Evolutionary conservation across 495 filamentous ascomycete species (phyloP), one percentile per base, ranked within the genome.

Genomic region (Penicillium samsonianum): DNA sequence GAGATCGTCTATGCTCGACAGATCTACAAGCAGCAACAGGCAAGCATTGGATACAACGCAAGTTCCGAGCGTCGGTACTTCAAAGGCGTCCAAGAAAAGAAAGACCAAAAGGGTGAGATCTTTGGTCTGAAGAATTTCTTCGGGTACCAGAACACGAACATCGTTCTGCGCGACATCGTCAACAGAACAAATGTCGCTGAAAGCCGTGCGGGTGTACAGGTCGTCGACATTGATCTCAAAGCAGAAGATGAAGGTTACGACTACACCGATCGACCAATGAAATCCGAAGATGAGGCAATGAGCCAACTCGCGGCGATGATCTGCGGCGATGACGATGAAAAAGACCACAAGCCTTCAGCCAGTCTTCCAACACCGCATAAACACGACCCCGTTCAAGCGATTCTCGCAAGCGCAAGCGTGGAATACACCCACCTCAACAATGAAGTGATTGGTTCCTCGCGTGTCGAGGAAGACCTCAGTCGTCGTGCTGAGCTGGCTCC

Each of bases 1-100:
- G 94, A 98, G 71, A 96, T 96, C 58, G 90, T 96, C 33, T 98
- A 98, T 64, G 94, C 94, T 0, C 83, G 94, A 10, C 94, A 98
- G 65, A 96, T 98, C 54, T 98, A 98, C 77, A 98, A 98, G 68
- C 94, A 98, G 67, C 94, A 98, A 65, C 94, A 98, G 68, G 94
- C 94, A 3, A 97, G 96, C 64, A 98, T 98, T 49, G 94, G 90
- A 1, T 98, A 98, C 70, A 96, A 87, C 31, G 94, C 94, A 8
- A 92, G 87, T 41, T 88, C 84, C 28, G 94, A 98, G 70, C 87
- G 94, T 2, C 84, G 94, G 9, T 98, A 98, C 73, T 98, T 98
- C 78, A 91, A 89, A 64, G 94, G 94, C 38, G 90, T 98, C 0
- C 91, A 95, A 70, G 89, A 93, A 42, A 84, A 90, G 60, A 84